Percentiles rank a stretch among this genome's conserved stretches.
Evolutionary conservation across 2,329 filamentous ascomycete species (phyloP).

Genomic region (Grosmannia huntii): DNA sequence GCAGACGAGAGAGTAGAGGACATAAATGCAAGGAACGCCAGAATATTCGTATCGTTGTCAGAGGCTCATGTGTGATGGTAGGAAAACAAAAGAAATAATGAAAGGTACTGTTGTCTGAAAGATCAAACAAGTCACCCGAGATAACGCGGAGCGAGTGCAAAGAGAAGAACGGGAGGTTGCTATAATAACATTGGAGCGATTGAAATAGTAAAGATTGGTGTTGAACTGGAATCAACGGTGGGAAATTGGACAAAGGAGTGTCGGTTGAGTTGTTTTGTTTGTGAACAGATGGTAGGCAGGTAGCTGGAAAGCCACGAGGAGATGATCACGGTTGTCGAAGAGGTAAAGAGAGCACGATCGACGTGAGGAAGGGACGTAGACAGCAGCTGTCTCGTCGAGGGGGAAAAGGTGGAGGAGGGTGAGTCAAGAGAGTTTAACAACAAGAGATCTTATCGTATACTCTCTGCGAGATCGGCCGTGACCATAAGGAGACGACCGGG

Average conservation of each 20-base stretch:
- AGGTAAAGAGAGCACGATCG: constrained; percentile 4
- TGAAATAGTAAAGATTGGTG: constrained; percentile 8
- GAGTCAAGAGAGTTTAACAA: constrained; percentile 4
- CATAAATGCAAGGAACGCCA: constrained; percentile 14
- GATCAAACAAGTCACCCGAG: constrained; percentile 12
- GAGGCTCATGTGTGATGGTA: constrained; percentile 4
- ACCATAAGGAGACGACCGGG: constrained; percentile 24
- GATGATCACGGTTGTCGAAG: background rate
- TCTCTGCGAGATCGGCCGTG: constrained; percentile 15
- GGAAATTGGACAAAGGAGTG: constrained; percentile 1
- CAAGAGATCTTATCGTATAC: constrained; percentile 13
- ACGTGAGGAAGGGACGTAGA: constrained; percentile 3
- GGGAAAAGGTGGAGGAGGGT: background rate
- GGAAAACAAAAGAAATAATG: constrained; percentile 17
- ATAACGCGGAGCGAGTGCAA: constrained; percentile 9
- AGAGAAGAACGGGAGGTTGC: constrained; percentile 20
- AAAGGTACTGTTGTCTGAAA: constrained; percentile 13
- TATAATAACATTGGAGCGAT: constrained; percentile 30
- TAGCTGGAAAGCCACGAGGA: background rate
- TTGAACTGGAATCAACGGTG: background rate
- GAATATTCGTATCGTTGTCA: constrained; percentile 5
- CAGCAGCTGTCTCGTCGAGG: background rate
- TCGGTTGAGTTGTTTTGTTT: background rate
- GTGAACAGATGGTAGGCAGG: background rate
- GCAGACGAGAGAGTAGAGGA: background rate